These are phyloP conservation scores for Fusarium sp. DNA, from an alignment of 2,329 filamentous ascomycete species.

Conservation along the genomic window DNA sequence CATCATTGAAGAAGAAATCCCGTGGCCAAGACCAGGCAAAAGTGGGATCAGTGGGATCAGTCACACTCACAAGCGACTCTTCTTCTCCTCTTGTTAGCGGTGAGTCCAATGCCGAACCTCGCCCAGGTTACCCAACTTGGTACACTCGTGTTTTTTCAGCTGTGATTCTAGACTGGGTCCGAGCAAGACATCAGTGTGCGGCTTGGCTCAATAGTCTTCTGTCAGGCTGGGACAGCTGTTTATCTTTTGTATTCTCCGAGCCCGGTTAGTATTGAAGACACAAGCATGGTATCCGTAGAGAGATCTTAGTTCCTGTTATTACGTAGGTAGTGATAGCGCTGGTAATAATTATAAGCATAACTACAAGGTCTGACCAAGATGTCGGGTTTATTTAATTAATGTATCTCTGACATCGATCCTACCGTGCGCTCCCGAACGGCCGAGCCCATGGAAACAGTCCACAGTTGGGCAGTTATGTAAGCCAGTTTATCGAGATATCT, in stretches of 20 bases:
- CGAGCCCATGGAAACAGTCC: not conserved
- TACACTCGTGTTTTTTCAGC: conserved; percentile 1
- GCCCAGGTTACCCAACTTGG: conserved; percentile 17
- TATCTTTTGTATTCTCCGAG: not conserved
- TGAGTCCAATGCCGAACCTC: conserved; percentile 22
- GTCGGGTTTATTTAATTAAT: conserved; percentile 22
- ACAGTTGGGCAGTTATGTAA: not conserved
- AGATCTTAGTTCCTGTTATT: not conserved
- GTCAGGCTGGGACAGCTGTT: not conserved
- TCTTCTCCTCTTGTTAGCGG: conserved; percentile 2
- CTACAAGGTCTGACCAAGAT: conserved; percentile 29
- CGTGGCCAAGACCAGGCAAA: conserved; percentile 8
- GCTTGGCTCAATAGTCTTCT: not conserved
- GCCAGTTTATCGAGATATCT: not conserved
- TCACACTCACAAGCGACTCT: not conserved
- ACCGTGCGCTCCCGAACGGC: conserved; percentile 13
- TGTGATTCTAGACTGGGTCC: not conserved
- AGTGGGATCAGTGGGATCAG: conserved; percentile 7
- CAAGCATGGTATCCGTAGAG: not conserved
- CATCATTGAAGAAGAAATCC: conserved; percentile 12
- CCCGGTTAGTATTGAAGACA: not conserved
- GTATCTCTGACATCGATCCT: conserved; percentile 20
- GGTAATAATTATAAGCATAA: conserved; percentile 1
- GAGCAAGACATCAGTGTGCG: not conserved
- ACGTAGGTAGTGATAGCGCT: not conserved